phyloP scores from a whole-genome alignment of 805 yeast species.

The Suhomyces faveliae region DNA sequence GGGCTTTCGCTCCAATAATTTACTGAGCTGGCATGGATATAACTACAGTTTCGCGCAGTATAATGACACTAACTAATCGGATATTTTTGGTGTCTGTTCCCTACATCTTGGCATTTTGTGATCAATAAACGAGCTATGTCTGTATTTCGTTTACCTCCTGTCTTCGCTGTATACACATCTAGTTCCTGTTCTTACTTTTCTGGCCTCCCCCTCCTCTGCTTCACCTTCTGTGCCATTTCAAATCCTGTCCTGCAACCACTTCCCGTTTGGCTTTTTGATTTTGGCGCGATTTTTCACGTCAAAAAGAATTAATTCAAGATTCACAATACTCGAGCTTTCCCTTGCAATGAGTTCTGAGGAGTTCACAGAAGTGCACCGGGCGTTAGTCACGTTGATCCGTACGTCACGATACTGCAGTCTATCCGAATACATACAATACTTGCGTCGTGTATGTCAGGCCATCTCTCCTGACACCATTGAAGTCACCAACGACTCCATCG shows the following conservation, averaged over 20 bases:
- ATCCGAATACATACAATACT: constrained; percentile 20
- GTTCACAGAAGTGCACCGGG: constrained; percentile 13
- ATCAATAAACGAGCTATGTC: too few relatives aligned
- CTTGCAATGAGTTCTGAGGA: neutral
- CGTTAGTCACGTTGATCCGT: constrained; percentile 31
- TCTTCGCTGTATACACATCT: too few relatives aligned
- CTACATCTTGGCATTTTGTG: too few relatives aligned
- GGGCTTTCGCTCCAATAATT: too few relatives aligned
- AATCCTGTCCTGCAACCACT: neutral
- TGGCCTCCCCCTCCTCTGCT: neutral
- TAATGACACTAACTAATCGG: too few relatives aligned
- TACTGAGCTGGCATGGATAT: too few relatives aligned
- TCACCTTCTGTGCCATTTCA: neutral
- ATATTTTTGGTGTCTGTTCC: too few relatives aligned
- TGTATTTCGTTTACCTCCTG: too few relatives aligned
- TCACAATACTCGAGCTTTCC: too few relatives aligned
- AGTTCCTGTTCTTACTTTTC: too few relatives aligned
- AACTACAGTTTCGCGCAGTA: too few relatives aligned
- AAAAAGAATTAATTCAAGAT: too few relatives aligned
- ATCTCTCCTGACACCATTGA: constrained; percentile 1
- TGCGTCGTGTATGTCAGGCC: constrained; percentile 15
- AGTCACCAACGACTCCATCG: constrained; percentile 4
- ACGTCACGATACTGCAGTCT: constrained; percentile 23
- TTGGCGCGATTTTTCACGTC: neutral
- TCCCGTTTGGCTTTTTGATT: neutral